phyloP scores from a whole-genome alignment of 192 early-diverging fungal genomes.

The Podila epigama region DNA sequence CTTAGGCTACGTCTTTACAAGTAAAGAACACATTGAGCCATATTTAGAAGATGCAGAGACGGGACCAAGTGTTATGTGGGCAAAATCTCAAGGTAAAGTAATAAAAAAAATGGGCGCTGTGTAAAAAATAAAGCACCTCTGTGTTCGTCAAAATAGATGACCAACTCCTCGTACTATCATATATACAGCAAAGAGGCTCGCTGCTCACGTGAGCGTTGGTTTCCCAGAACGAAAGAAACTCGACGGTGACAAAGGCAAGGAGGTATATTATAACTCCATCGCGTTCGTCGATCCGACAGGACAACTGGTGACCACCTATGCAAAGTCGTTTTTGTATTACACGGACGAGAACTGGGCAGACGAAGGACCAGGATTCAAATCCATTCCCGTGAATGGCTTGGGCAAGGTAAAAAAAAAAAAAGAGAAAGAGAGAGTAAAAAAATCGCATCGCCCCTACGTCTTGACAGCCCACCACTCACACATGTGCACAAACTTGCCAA shows the following conservation, averaged over 20 bases:
- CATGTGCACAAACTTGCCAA: background rate
- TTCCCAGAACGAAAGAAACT: constrained; percentile 62
- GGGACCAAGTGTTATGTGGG: constrained; percentile 69
- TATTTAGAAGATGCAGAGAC: constrained; percentile 63
- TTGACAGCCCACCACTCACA: background rate
- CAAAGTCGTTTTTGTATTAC: constrained; percentile 74
- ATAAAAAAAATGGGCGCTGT: background rate
- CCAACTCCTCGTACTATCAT: too few species aligned
- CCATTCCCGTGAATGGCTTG: constrained; percentile 56
- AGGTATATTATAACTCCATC: constrained; percentile 68
- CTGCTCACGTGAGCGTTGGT: constrained; percentile 70
- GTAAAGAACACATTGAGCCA: constrained; percentile 61
- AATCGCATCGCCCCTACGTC: too few species aligned
- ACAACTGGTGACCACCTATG: constrained; percentile 63
- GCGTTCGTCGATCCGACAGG: constrained; percentile 63
- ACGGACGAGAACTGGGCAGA: constrained; percentile 80
- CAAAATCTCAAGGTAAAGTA: constrained; percentile 60
- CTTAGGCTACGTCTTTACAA: constrained; percentile 72
- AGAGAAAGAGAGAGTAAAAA: background rate
- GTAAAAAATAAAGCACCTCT: background rate
- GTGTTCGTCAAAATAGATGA: background rate
- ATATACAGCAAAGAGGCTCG: constrained; percentile 62
- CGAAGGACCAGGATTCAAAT: constrained; percentile 68
- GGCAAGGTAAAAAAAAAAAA: constrained; percentile 56
- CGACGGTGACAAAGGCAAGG: constrained; percentile 7